A percentile compares a stretch with the other conserved stretches of the same genome.
These are phyloP conservation scores for Fusarium oligoseptatum DNA, from an alignment of 2,329 filamentous ascomycete species.

Conservation along the genomic window DNA sequence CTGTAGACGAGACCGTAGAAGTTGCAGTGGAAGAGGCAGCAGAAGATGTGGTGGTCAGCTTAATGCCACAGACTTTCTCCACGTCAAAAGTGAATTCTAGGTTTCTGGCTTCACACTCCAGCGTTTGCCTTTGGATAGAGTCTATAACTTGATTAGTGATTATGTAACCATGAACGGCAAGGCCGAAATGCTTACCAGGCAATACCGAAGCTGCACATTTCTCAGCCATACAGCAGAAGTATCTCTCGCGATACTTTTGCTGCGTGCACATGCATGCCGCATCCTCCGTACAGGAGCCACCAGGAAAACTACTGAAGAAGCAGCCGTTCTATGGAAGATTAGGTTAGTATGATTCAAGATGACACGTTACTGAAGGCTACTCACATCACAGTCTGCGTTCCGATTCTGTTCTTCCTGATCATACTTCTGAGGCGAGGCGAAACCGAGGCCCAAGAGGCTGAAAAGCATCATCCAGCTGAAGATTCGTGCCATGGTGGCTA, in stretches of 20 bases:
- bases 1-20: neutral
- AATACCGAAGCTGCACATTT: constrained; percentile 12
- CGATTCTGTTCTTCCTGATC: neutral
- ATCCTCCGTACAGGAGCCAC: neutral
- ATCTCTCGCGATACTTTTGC: constrained; percentile 23
- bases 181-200: neutral
- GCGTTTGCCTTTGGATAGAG: neutral
- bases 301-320: neutral
- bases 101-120: neutral
- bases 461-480: neutral
- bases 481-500: neutral
- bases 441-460: neutral
- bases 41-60: neutral
- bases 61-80: neutral
- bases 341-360: too few species aligned
- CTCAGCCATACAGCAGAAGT: constrained; percentile 28
- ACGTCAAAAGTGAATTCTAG: neutral
- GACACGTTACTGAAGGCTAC: neutral
- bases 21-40: neutral
- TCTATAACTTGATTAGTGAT: neutral
- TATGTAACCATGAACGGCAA: neutral
- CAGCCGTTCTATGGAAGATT: neutral
- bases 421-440: neutral
- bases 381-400: neutral
- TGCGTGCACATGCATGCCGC: constrained; percentile 25